Base-by-base conservation (phyloP, 345 rosid species). In the Firmiana major region DNA sequence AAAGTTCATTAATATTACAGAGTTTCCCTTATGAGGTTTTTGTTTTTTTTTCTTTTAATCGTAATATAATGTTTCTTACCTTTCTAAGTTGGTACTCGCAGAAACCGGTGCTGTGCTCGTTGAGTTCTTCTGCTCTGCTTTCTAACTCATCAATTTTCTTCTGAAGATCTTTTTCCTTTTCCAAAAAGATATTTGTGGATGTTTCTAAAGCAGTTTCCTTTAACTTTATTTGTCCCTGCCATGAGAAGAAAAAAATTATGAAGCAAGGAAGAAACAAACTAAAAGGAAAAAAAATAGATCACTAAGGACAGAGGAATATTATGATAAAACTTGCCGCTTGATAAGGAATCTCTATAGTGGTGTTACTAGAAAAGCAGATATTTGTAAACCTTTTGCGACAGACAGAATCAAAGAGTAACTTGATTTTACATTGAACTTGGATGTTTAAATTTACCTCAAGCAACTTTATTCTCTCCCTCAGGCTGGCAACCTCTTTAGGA, bases 191-290 rank as follows among this genome's bases (percentile, higher is more conserved):
- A 80, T 75, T 81, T 49, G 85, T 80, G 6, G 91, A 89, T 59
- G 84, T 84, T 83, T 88, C 96, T 26, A 92, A 38, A 67, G 86
- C 89, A 77, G 81, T 82, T 80, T 92, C 93, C 83, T 90, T 93
- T 19, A 75, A 64, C 75, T 85, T 89, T 64, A 93, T 87, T 75
- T 88, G 90, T 77, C 80, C 92, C 97, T 93, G 86, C n/a, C 68
- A 68, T 24, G 57, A 82, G 51, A 79, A 53, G 81, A 83, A 69
- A 38, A 40, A 40, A 40, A 36, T 57, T 26, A 24, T 22, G 72
- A 67, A 17, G 11, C 53, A 67, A 67, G 26, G 12, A 55, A 79
- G 40, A 40, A 67, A 51, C 38, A 34, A 75, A 71, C 24, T 75
- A 43, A 19, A 15, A 19, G 46, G 10, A 11, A 48, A 48, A 48